phyloP scores from a whole-genome alignment of 2,329 filamentous ascomycete species.

The Penicillium palitans region DNA sequence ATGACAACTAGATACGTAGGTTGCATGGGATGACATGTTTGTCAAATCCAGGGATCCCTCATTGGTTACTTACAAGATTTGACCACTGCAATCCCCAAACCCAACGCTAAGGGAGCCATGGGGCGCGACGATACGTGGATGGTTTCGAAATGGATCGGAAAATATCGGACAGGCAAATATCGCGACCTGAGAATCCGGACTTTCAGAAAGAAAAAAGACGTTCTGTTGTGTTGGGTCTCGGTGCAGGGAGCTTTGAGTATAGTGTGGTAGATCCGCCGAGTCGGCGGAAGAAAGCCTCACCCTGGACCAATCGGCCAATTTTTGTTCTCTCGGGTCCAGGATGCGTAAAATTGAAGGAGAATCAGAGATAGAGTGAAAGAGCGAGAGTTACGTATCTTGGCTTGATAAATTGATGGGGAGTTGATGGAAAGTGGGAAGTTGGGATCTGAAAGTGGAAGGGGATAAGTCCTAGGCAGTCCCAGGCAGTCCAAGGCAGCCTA shows the following conservation, averaged over 20 bases:
- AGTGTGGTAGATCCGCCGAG: neutral
- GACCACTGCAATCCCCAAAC: neutral
- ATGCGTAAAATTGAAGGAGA: neutral
- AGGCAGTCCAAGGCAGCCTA: too few species aligned
- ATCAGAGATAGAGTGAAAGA: too few species aligned
- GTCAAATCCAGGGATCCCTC: neutral
- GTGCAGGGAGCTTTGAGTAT: neutral
- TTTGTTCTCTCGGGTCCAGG: neutral
- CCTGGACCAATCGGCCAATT: neutral
- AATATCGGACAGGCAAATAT: too few species aligned
- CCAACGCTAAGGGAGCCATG: neutral
- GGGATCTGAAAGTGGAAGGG: neutral
- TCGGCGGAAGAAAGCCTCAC: neutral
- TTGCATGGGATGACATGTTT: neutral
- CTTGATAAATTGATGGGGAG: neutral
- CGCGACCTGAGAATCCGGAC: rapidly evolving
- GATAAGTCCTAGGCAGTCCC: too few species aligned
- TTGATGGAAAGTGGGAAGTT: neutral
- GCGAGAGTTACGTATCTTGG: too few species aligned
- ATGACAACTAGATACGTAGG: neutral
- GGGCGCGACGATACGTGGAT: neutral
- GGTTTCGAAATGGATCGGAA: neutral
- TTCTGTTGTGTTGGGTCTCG: neutral
- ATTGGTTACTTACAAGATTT: neutral
- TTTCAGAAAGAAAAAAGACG: neutral